Percentiles rank a stretch among this genome's conserved stretches.
Evolutionary conservation across 2,329 filamentous ascomycete genomes (phyloP).

Genomic region (Juglanconis juglandina): DNA sequence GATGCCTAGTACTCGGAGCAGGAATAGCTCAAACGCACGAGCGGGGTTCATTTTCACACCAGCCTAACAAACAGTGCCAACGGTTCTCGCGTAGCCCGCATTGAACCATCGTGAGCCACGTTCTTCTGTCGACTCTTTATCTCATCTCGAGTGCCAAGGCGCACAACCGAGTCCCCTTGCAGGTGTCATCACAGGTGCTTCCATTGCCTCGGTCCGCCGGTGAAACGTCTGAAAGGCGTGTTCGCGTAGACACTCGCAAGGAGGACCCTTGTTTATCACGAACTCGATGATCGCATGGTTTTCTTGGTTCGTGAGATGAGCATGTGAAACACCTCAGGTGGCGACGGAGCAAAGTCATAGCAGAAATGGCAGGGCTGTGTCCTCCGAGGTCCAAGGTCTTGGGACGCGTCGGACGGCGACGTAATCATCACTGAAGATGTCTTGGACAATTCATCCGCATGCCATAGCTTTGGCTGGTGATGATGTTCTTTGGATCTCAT

Average conservation of each 20-base stretch:
- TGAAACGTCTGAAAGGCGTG: conserved; percentile 7
- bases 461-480: too few species aligned
- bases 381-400: too few species aligned
- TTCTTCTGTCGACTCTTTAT: conserved; percentile 1
- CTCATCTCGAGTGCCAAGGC: neutral
- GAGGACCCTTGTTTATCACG: conserved; percentile 1
- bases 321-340: too few species aligned
- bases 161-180: neutral
- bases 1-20: conserved; percentile 7
- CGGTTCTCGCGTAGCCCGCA: neutral
- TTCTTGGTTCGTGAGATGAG: too few species aligned
- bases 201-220: conserved; percentile 4
- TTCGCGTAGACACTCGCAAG: neutral
- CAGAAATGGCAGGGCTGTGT: too few species aligned
- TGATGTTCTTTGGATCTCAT: too few species aligned
- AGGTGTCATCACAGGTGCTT: conserved; percentile 3
- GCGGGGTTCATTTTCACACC: conserved; percentile 5
- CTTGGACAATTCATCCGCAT: too few species aligned
- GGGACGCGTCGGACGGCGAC: too few species aligned
- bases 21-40: neutral
- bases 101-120: neutral
- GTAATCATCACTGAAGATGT: too few species aligned
- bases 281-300: neutral
- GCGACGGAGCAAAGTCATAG: too few species aligned
- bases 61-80: neutral